Conservation (phyloP, 2,329 filamentous ascomycete species). For the Exutisphaerella laricina region DNA sequence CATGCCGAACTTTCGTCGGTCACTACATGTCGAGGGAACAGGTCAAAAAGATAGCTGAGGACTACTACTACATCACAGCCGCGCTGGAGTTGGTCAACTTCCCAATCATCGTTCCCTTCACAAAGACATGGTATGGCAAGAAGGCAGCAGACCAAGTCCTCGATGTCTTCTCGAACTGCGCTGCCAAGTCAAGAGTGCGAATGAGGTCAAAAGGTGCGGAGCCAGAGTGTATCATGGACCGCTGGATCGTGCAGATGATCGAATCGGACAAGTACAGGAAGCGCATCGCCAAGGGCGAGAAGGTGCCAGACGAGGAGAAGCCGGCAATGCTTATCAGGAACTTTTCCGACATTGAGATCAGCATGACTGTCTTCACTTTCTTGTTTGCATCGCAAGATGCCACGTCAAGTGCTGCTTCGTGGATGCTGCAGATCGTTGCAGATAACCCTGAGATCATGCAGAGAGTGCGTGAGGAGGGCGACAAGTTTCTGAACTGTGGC, state of each 20-base stretch:
- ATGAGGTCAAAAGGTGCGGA: slow-evolving; percentile 78
- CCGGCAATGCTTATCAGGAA: slow-evolving; percentile 78
- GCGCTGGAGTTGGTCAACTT: slow-evolving; percentile 98
- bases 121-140: slow-evolving; percentile 96
- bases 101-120: slow-evolving; percentile 91
- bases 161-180: slow-evolving; percentile 81
- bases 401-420: slow-evolving; percentile 86
- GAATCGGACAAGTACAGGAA: slow-evolving; percentile 77
- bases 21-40: slow-evolving; percentile 88
- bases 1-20: slow-evolving; percentile 93
- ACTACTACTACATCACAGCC: slow-evolving; percentile 94
- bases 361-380: slow-evolving; percentile 70
- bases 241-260: slow-evolving; percentile 84
- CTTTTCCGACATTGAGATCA: slow-evolving; percentile 86
- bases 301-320: slow-evolving; percentile 66
- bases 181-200: slow-evolving; percentile 79
- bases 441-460: slow-evolving; percentile 90
- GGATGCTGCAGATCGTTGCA: slow-evolving; percentile 91
- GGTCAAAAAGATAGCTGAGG: slow-evolving; percentile 89
- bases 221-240: slow-evolving; percentile 89
- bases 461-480: slow-evolving; percentile 74
- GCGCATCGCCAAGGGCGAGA: slow-evolving; percentile 66
- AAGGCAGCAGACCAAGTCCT: slow-evolving; percentile 91
- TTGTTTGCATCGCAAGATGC: slow-evolving; percentile 86
- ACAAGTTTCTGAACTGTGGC: slow-evolving; percentile 23